These are phyloP conservation scores for Yarrowia osloensis DNA, from an alignment of 805 yeast species.

Conservation along the genomic window DNA sequence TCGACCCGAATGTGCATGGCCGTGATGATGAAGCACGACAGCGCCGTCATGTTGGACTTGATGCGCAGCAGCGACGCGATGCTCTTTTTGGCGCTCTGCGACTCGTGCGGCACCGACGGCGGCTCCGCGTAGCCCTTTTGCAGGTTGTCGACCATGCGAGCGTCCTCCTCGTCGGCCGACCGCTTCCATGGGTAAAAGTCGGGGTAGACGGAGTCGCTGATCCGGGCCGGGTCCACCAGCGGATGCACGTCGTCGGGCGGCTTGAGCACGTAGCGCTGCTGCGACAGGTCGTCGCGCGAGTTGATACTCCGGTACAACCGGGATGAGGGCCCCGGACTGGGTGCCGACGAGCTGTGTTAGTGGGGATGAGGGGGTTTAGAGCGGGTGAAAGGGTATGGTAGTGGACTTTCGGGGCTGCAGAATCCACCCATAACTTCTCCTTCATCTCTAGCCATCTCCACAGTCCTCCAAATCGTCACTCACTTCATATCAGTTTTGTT, in stretches of 20 bases:
- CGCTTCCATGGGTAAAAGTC: conserved; percentile 77
- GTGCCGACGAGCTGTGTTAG: conserved; percentile 28
- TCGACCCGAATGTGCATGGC: conserved; percentile 53
- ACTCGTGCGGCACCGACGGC: conserved; percentile 63
- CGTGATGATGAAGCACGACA: conserved; percentile 50
- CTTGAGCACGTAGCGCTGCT: conserved; percentile 41
- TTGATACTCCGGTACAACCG: conserved; percentile 23
- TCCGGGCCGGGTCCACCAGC: conserved; percentile 35
- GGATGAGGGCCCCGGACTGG: conserved; percentile 29
- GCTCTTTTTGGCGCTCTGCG: conserved; percentile 66
- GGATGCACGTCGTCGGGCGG: conserved; percentile 45
- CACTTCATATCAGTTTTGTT: conserved; percentile 14
- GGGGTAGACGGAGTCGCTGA: conserved; percentile 50
- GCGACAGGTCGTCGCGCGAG: conserved; percentile 37
- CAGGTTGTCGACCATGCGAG: conserved; percentile 54
- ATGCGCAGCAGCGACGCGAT: conserved; percentile 47
- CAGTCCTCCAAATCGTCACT: not conserved
- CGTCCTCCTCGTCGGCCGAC: conserved; percentile 51
- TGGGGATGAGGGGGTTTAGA: not conserved
- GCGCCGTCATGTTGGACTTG: conserved; percentile 51
- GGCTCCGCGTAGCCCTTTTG: conserved; percentile 73
- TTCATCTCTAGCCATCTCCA: too few relatives aligned
- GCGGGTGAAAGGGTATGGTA: not conserved
- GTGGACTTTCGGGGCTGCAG: not conserved
- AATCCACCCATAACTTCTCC: not conserved